Evolutionary conservation across 179 eudicot genomes (phyloP).

Genomic region (Camellia oleifera): DNA sequence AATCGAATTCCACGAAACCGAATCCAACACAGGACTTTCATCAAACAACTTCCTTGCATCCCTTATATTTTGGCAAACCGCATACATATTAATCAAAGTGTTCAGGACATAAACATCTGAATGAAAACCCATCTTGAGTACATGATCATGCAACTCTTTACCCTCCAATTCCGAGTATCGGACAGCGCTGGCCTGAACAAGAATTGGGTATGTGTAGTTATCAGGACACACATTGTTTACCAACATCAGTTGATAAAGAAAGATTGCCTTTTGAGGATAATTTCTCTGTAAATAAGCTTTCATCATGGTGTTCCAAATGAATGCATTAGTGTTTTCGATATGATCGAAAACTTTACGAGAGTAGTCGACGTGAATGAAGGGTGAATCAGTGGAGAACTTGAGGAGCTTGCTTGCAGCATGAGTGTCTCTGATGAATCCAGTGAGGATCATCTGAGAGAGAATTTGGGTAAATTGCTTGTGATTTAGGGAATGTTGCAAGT

Average conservation of each 20-base stretch:
- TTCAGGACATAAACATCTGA: conserved; percentile 55
- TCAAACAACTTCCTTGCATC: conserved; percentile 67
- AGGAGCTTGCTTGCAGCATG: conserved; percentile 63
- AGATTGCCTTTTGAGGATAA: conserved; percentile 28
- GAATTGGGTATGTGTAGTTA: conserved; percentile 48
- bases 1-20: conserved; percentile 64
- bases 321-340: conserved; percentile 45
- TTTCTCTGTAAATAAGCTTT: conserved; percentile 38
- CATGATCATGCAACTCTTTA: conserved; percentile 62
- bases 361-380: conserved; percentile 34
- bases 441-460: conserved; percentile 50
- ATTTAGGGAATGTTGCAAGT: conserved; percentile 38
- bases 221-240: conserved; percentile 33
- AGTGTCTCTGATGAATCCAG: conserved; percentile 52
- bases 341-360: conserved; percentile 41
- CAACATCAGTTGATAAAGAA: conserved; percentile 48
- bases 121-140: conserved; percentile 54
- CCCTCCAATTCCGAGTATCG: conserved; percentile 35
- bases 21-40: conserved; percentile 60
- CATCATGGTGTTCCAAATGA: conserved; percentile 69
- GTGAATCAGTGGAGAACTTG: conserved; percentile 43
- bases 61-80: conserved; percentile 32
- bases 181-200: conserved; percentile 46
- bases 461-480: conserved; percentile 49
- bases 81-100: conserved; percentile 58